A percentile compares a stretch with the other conserved stretches of the same genome.
Conservation (phyloP, 176 grass and related monocot genomes). For the Musa schizocarpa region DNA sequence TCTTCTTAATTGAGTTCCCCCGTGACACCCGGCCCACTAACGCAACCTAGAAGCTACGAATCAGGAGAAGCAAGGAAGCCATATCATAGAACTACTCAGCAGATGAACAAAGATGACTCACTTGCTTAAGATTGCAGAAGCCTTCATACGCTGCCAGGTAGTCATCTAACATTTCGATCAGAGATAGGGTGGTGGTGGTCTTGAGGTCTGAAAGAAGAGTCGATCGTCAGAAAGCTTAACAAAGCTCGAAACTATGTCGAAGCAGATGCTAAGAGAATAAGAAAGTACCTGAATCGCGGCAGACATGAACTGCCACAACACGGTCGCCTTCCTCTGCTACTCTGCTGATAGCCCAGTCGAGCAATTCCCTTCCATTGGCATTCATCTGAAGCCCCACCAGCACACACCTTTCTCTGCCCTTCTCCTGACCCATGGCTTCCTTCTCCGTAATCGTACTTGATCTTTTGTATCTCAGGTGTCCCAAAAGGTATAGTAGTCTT, state of each 20-base stretch:
- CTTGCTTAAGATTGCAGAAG: constrained; percentile 66
- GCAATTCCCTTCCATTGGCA: constrained; percentile 61
- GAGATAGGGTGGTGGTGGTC: constrained; percentile 64
- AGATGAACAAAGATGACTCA: constrained; percentile 21
- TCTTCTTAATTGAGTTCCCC: constrained; percentile 68
- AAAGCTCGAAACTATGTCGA: no score
- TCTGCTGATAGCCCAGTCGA: constrained; percentile 52
- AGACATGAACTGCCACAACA: constrained; percentile 85
- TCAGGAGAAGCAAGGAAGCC: constrained; percentile 6
- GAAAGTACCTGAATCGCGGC: constrained; percentile 67
- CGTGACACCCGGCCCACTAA: constrained; percentile 74
- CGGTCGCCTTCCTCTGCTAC: constrained; percentile 57
- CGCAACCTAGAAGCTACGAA: constrained; percentile 43
- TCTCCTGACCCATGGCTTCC: background rate
- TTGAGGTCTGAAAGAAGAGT: constrained; percentile 37
- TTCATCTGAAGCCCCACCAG: constrained; percentile 82
- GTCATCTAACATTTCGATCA: constrained; percentile 74
- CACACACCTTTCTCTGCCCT: constrained; percentile 49
- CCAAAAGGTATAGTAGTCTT: background rate
- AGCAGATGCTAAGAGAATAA: no score
- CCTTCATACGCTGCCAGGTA: constrained; percentile 61
- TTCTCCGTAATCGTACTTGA: constrained; percentile 37
- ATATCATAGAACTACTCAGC: background rate
- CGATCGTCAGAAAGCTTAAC: background rate
- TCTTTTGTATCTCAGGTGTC: background rate